Evolutionary conservation across 2,329 filamentous ascomycete species (phyloP), one percentile per base, ranked within the genome.

Genomic region (Clonostachys byssicola): DNA sequence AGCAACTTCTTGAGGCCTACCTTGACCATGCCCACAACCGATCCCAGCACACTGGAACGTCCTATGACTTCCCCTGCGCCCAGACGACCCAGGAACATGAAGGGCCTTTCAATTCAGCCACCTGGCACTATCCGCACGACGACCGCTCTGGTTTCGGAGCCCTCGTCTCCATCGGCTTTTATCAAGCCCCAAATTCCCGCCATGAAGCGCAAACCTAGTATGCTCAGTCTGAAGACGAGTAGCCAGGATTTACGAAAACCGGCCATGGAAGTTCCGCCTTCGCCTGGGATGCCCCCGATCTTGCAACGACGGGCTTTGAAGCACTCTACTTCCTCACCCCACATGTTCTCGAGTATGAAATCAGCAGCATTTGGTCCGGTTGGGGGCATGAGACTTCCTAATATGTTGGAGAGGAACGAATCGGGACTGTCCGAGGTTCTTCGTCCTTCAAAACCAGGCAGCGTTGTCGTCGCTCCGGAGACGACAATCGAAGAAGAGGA

Each of bases 81-180:
- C 1, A 78, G 86, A 57, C 85, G 87, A 58, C 77, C 80, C n/a
- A 84, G 88, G 49, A 94, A 94, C 60, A 85, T 91, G 68, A 94
- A 94, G 67, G 88, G 88, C 38, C 75, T 94, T 5, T 91, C 87
- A 2, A 88, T 94, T 42, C 88, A 92, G 58, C 83, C 77, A 46
- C 85, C 73, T 0, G 72, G 77, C 43, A 67, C 66, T 12, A 60
- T 66, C 43, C 67, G 69, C 36, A 66, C 75, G 58, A 62, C 77
- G 54, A 66, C 73, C 10, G 68, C 73, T 1, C 66, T 80, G 46
- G 71, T 77, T 12, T 82, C 84, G 0, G 86, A 88, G 39, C 86
- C 88, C 7, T 75, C 81, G 3, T 89, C 86, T 3, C 86, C 87
- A 5, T 82, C 82, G 2, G 36, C 17, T 18, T 94, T 94, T 60